Base-by-base conservation (phyloP, 768 basidiomycete genomes). In the Suillus subalutaceus region DNA sequence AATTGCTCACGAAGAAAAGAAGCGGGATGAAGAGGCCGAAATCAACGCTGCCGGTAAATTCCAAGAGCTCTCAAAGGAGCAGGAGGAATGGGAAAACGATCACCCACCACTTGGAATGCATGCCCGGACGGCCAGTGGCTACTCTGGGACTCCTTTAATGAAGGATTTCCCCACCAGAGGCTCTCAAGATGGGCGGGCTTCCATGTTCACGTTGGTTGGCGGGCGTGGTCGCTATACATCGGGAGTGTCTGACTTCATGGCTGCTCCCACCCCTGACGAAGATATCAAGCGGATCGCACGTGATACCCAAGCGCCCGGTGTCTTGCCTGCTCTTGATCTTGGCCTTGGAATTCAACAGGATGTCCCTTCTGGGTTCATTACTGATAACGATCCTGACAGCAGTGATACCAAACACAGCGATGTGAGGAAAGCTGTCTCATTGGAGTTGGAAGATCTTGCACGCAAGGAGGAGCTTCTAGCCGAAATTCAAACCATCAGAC, bases 61-160 rank as follows among this genome's bases (percentile, higher is more conserved):
- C 75, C 83, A 81, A 13, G 84, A 79, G 65, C 79, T 94, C 50
- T 81, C 86, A 35, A 81, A 81, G 53, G 95, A 97, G 74, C 88
- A 90, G 63, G 85, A 85, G 46, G 88, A 90, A 65, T 98, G 96
- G 96, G 95, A 97, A 74, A 88, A 84, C 70, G 89, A 92, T 58
- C 94, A 97, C 73, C 90, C 91, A 6, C 81, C 84, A 50, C 78
- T 88, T 64, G 72, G 78, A 65, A 87, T 83, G 72, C 87, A 92
- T 75, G 86, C 81, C 43, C 83, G 92, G 18, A 78, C 85, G 41
- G 85, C 87, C 63, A 93, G 90, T 70, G 84, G 83, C 43, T 78
- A 86, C 57, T 92, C 92, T 23, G 84, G 80, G 64, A 81, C 83
- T 40, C 89, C 89, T 43, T 79, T 92, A 63, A 86, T 91, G 80